phyloP scores from a whole-genome alignment of 257 asterid genomes.

The Solanum pennellii region DNA sequence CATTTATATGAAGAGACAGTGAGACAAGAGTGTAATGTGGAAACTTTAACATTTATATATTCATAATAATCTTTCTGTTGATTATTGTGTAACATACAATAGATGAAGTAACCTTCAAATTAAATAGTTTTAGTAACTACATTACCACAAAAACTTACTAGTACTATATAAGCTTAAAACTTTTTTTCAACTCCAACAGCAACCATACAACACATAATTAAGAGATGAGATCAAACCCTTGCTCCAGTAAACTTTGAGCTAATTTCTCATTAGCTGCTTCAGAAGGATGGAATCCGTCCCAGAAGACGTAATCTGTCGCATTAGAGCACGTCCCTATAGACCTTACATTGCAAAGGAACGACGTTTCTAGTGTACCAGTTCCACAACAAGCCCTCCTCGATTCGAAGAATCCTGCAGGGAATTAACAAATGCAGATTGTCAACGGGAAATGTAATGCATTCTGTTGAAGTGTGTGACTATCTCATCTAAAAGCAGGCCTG shows the following conservation, averaged over 20 bases:
- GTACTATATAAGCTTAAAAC: neutral
- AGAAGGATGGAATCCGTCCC: slow-evolving; percentile 82
- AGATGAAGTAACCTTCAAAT: neutral
- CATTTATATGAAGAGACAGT: neutral
- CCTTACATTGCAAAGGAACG: slow-evolving; percentile 53
- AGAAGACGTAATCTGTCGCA: slow-evolving; percentile 64
- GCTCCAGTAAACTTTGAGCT: slow-evolving; percentile 52
- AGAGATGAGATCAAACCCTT: slow-evolving; percentile 65
- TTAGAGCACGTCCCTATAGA: slow-evolving; percentile 71
- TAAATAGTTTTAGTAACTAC: neutral
- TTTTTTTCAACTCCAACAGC: neutral
- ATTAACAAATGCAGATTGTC: neutral
- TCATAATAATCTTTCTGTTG: neutral
- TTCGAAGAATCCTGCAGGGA: slow-evolving; percentile 48
- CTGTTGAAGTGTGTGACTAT: neutral
- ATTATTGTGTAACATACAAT: neutral
- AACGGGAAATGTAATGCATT: neutral
- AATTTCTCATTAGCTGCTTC: slow-evolving; percentile 55
- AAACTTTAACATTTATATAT: neutral
- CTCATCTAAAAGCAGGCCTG: neutral
- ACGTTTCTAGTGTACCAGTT: slow-evolving; percentile 56
- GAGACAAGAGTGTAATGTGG: neutral
- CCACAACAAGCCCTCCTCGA: slow-evolving; percentile 77
- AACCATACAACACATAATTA: neutral
- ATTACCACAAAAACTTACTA: neutral